These are phyloP conservation scores for Amylostereum chailletii DNA, from an alignment of 1,284 basidiomycete species.

Conservation along the genomic window DNA sequence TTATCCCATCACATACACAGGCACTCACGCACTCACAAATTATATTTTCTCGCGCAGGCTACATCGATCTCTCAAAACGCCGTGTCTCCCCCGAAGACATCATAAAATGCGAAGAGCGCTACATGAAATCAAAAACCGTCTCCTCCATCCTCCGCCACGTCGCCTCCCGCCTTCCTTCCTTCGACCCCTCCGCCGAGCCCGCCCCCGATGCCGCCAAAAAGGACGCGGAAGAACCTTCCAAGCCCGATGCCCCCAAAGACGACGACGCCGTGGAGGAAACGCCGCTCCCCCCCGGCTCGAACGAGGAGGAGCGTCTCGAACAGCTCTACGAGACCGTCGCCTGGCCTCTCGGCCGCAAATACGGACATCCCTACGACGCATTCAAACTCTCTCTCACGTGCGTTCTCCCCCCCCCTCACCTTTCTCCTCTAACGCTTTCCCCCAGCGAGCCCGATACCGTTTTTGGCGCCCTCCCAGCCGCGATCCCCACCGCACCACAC, in stretches of 20 bases:
- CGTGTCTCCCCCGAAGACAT: slow-evolving; percentile 99
- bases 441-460: slow-evolving; percentile 81
- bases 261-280: slow-evolving; percentile 38
- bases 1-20: neutral
- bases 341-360: slow-evolving; percentile 91
- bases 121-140: slow-evolving; percentile 95
- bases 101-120: slow-evolving; percentile 96
- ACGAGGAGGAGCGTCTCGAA: slow-evolving; percentile 73
- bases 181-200: slow-evolving; percentile 27
- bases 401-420: slow-evolving; percentile 22
- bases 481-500: slow-evolving; percentile 54
- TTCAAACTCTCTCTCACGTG: slow-evolving; percentile 95
- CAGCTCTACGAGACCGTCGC: slow-evolving; percentile 85
- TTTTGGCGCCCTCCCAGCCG: slow-evolving; percentile 63
- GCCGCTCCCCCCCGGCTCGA: slow-evolving; percentile 31
- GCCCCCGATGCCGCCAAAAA: slow-evolving; percentile 16
- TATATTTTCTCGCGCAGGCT: slow-evolving; percentile 45
- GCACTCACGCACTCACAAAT: neutral
- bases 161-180: slow-evolving; percentile 70
- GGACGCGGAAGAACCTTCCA: slow-evolving; percentile 30
- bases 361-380: slow-evolving; percentile 95
- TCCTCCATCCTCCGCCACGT: slow-evolving; percentile 93
- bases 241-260: slow-evolving; percentile 28
- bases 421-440: neutral
- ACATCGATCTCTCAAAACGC: slow-evolving; percentile 98